A percentile compares a stretch with the other conserved stretches of the same genome.
These are phyloP conservation scores for Penicillium robsamsonii DNA, from an alignment of 495 filamentous ascomycete species.

Conservation along the genomic window DNA sequence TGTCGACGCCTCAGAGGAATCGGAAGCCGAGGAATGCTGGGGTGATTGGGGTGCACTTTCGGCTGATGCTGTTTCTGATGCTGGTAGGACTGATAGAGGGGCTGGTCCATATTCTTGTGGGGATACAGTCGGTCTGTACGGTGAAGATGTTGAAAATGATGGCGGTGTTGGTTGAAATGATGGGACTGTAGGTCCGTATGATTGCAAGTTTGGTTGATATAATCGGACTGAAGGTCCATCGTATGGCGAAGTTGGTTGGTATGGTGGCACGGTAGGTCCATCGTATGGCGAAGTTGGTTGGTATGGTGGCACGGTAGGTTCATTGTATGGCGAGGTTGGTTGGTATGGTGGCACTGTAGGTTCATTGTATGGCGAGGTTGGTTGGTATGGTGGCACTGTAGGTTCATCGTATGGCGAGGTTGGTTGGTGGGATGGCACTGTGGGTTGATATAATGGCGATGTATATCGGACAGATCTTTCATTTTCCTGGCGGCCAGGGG, in stretches of 20 bases:
- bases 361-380: not conserved
- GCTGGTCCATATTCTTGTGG: constrained; percentile 6
- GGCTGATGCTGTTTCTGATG: constrained; percentile 7
- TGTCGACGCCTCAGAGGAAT: constrained; percentile 11
- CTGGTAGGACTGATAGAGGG: constrained; percentile 4
- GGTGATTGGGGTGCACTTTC: constrained; percentile 9
- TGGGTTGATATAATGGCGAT: not conserved
- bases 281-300: not conserved
- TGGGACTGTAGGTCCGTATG: not conserved
- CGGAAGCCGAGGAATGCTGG: constrained; percentile 11
- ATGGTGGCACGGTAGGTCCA: too few species aligned
- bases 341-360: not conserved
- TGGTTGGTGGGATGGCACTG: not conserved
- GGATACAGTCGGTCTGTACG: not conserved
- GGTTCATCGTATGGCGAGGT: not conserved
- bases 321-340: not conserved
- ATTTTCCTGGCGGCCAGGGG: constrained; percentile 6
- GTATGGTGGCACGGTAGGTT: too few species aligned
- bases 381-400: not conserved
- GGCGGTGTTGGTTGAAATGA: constrained; percentile 5
- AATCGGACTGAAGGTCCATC: not conserved
- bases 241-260: not conserved
- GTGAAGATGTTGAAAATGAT: not conserved
- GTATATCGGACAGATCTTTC: constrained; percentile 7
- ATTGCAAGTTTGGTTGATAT: not conserved